Evolutionary conservation across 108 stramenopile species (phyloP).

Genomic region (Cylindrotheca fusiformis): DNA sequence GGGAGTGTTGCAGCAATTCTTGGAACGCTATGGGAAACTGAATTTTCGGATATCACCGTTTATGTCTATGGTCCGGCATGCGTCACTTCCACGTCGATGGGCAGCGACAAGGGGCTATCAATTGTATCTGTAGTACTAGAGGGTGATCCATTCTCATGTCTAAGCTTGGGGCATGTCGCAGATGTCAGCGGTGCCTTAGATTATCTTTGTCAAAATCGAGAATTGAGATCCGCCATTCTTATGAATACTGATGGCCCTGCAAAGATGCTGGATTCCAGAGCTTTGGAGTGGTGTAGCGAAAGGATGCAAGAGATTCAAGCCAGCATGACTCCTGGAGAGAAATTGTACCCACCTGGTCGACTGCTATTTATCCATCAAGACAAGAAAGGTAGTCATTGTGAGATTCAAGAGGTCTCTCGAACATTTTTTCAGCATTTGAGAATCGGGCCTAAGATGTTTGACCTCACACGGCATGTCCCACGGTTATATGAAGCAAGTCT

Average conservation of each 20-base stretch:
- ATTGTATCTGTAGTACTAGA: constrained; percentile 59
- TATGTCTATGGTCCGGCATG: constrained; percentile 25
- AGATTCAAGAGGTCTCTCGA: constrained; percentile 23
- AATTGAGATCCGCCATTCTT: constrained; percentile 46
- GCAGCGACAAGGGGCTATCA: constrained; percentile 3
- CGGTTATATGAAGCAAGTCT: constrained; percentile 52
- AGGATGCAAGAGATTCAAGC: constrained; percentile 42
- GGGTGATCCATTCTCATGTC: constrained; percentile 73
- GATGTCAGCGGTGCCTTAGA: constrained; percentile 51
- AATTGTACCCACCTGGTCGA: constrained; percentile 65
- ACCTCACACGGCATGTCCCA: constrained; percentile 62
- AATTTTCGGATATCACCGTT: constrained; percentile 24
- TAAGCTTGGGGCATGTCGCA: constrained; percentile 71
- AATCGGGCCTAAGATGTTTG: constrained; percentile 64
- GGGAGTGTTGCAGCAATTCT: constrained; percentile 67
- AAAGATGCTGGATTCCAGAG: constrained; percentile 23
- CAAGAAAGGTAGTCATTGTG: constrained; percentile 1
- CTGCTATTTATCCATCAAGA: constrained; percentile 22
- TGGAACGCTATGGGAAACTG: constrained; percentile 51
- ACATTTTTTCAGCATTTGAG: constrained; percentile 36
- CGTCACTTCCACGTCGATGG: constrained; percentile 19
- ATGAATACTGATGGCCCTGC: constrained; percentile 25
- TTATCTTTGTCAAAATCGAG: constrained; percentile 53
- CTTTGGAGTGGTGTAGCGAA: constrained; percentile 41
- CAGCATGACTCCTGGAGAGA: constrained; percentile 39